Evolutionary conservation across 768 basidiomycete species (phyloP).

Genomic region (Podaxis sp.): DNA sequence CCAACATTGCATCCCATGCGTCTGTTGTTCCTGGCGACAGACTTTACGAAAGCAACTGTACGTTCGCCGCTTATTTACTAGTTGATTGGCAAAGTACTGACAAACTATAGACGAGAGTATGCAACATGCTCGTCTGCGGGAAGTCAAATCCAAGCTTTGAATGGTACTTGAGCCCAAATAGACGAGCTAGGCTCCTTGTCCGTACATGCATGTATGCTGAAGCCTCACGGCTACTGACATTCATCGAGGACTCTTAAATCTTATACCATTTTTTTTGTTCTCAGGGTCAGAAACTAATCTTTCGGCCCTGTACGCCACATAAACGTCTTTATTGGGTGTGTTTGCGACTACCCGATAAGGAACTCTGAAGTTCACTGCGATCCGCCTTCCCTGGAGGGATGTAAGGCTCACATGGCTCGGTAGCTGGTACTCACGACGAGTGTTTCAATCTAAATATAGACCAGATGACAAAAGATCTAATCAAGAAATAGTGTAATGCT

Average conservation of each 20-base stretch:
- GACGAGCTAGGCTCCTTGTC: background rate
- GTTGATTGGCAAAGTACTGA: background rate
- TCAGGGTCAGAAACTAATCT: background rate
- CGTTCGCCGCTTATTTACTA: slow-evolving; percentile 26
- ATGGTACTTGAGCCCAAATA: background rate
- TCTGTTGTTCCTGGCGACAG: slow-evolving; percentile 68
- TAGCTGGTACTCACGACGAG: background rate
- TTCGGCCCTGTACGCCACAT: background rate
- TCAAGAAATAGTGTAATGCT: background rate
- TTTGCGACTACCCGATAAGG: background rate
- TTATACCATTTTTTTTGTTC: background rate
- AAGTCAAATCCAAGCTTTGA: slow-evolving; percentile 28
- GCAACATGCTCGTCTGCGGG: slow-evolving; percentile 30
- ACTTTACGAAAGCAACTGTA: slow-evolving; percentile 83
- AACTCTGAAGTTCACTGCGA: background rate
- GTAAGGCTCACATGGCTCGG: background rate
- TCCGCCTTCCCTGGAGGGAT: background rate
- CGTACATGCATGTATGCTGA: background rate
- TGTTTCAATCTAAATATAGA: background rate
- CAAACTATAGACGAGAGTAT: slow-evolving; percentile 32
- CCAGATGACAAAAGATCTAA: background rate
- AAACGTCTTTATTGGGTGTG: background rate
- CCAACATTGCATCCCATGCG: slow-evolving; percentile 62
- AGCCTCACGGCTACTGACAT: background rate
- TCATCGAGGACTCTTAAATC: background rate